A percentile compares a stretch with the other conserved stretches of the same genome.
These are phyloP conservation scores for Lipomyces spencermartinsiae DNA, from an alignment of 805 yeast genomes.

Conservation along the genomic window DNA sequence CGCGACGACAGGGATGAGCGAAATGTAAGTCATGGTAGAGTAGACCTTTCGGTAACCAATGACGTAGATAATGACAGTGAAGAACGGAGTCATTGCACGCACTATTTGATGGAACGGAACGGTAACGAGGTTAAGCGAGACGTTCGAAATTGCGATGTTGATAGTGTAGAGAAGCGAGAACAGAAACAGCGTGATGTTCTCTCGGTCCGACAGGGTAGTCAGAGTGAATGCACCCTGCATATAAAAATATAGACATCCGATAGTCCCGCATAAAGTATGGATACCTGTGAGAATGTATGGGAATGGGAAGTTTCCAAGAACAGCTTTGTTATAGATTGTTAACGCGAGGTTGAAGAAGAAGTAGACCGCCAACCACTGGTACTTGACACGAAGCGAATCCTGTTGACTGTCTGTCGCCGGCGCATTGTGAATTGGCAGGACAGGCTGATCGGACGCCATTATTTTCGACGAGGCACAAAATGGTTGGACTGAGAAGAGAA, in stretches of 20 bases:
- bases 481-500: not conserved
- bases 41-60: slow-evolving; percentile 40
- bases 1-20: slow-evolving; percentile 42
- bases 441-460: slow-evolving; percentile 17
- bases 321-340: slow-evolving; percentile 43
- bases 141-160: slow-evolving; percentile 44
- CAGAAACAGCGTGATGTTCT: slow-evolving; percentile 39
- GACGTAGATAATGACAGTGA: slow-evolving; percentile 42
- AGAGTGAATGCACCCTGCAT: slow-evolving; percentile 39
- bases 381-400: slow-evolving; percentile 36
- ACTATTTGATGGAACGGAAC: slow-evolving; percentile 44
- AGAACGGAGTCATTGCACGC: slow-evolving; percentile 43
- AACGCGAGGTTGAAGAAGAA: slow-evolving; percentile 44
- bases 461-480: not conserved
- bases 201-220: slow-evolving; percentile 40
- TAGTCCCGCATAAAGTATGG: slow-evolving; percentile 41
- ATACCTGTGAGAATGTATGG: slow-evolving; percentile 43
- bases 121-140: slow-evolving; percentile 43
- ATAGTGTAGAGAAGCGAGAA: slow-evolving; percentile 43
- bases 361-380: slow-evolving; percentile 42
- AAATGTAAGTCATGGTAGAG: slow-evolving; percentile 41
- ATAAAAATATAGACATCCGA: slow-evolving; percentile 41
- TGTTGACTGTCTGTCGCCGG: slow-evolving; percentile 18
- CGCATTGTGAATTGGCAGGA: slow-evolving; percentile 24
- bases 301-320: slow-evolving; percentile 43